A percentile compares a stretch with the other conserved stretches of the same genome.
Conservation (phyloP, 441 rosid species). For the Adansonia madagascariensis region DNA sequence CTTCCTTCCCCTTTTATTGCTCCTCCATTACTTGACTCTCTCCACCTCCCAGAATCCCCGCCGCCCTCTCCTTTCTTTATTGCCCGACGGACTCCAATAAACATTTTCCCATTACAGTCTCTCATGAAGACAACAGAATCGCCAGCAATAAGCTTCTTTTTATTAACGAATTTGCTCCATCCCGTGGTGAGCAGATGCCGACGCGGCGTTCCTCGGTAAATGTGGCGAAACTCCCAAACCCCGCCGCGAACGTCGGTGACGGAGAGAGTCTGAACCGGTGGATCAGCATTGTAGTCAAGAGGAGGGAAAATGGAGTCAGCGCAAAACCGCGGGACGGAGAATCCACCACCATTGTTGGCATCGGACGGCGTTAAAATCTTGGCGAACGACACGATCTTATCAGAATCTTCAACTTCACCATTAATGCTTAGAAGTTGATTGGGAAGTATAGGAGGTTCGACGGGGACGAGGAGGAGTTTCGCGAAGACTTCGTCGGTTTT, state of each 20-base stretch:
- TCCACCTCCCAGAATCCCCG: slow-evolving; percentile 25
- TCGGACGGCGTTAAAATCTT: slow-evolving; percentile 82
- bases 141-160: slow-evolving; percentile 80
- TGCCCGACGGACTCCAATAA: slow-evolving; percentile 66
- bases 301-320: slow-evolving; percentile 82
- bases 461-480: slow-evolving; percentile 41
- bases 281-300: slow-evolving; percentile 65
- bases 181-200: slow-evolving; percentile 86
- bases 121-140: slow-evolving; percentile 87
- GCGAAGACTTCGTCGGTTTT: slow-evolving; percentile 76
- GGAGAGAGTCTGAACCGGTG: slow-evolving; percentile 71
- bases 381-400: slow-evolving; percentile 53
- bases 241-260: slow-evolving; percentile 69
- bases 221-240: slow-evolving; percentile 78
- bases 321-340: slow-evolving; percentile 86
- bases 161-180: slow-evolving; percentile 90
- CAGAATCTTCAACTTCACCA: slow-evolving; percentile 27
- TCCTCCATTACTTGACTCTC: slow-evolving; percentile 14
- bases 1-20: slow-evolving; percentile 33
- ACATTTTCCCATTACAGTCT: slow-evolving; percentile 55
- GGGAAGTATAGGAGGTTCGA: slow-evolving; percentile 27
- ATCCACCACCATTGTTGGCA: slow-evolving; percentile 93
- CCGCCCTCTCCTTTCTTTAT: slow-evolving; percentile 37
- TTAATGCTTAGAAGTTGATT: slow-evolving; percentile 20
- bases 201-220: slow-evolving; percentile 85